Conservation (phyloP, 78 protist species). For the Thecamonas trahens region DNA sequence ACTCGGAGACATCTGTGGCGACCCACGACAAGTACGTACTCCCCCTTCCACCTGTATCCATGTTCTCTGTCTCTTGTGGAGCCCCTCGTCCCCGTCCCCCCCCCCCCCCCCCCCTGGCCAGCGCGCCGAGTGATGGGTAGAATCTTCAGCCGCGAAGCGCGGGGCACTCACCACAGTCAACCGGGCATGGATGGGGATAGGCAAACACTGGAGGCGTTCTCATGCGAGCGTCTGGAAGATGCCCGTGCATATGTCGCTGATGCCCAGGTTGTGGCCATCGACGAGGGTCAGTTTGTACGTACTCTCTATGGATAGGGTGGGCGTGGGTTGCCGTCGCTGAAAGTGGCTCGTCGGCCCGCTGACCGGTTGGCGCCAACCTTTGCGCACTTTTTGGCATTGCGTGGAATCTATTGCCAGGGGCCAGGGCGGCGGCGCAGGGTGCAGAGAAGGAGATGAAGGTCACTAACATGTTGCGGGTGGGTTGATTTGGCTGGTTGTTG, state of each 20-base stretch:
- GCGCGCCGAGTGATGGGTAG: too few species aligned
- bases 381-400: neutral
- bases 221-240: conserved; percentile 38
- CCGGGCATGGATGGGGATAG: too few species aligned
- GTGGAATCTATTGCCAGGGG: neutral
- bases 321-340: too few species aligned
- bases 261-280: conserved; percentile 78
- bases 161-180: too few species aligned
- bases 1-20: conserved; percentile 37
- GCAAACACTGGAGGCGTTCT: conserved; percentile 36
- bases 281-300: conserved; percentile 85
- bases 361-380: neutral
- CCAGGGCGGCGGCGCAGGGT: neutral
- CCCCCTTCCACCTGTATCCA: neutral
- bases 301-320: too few species aligned
- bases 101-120: neutral
- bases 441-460: neutral
- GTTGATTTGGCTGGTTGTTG: neutral
- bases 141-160: too few species aligned
- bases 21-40: conserved; percentile 71
- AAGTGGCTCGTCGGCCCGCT: too few species aligned
- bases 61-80: neutral
- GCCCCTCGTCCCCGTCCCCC: neutral
- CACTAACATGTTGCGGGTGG: too few species aligned
- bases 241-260: conserved; percentile 14